Evolutionary conservation across 2,329 filamentous ascomycete genomes (phyloP), one percentile per base, ranked within the genome.

Genomic region (Ceratocystis ficicola): DNA sequence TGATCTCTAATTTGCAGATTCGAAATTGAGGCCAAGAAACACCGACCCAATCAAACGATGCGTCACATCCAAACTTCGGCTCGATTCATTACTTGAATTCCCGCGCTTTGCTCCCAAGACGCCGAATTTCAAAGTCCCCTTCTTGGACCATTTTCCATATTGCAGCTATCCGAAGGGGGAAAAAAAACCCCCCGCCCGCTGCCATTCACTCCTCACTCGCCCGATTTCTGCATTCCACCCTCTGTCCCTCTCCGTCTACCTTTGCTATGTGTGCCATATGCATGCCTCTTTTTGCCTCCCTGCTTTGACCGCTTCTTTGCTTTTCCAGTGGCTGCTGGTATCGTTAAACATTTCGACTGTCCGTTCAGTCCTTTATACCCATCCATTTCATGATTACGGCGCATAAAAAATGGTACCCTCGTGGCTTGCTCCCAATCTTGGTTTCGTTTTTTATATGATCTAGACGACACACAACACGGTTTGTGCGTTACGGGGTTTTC

Each of bases 321-420:
- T 65, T 46, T 65, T 65, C 44, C 48, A 28, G 48, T 52, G 48
- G 20, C 48, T 52, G 48, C 48, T 52, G 48, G 20, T 46, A 17
- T 46, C n/a, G 10, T 62, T 48, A 22, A 62, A 59, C 30, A 36
- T 36, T 36, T 59, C 17, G 28, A 59, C 55, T 59, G 55, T 59
- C 55, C 30, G 36, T n/a, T 59, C 55, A 59, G 55, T 59, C 55
- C 55, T 30, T 59, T 59, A 59, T 59, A 59, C 55, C 55, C 55
- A 59, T 30, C 55, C 55, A 59, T 59, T 59, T 36, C 55, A 59
- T 59, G 28, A 59, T 36, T 59, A 36, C 55, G 55, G 55, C 55
- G 55, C 55, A 36, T 59, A 59, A 59, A 57, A 57, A 59, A 59
- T 32, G 55, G 20, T 36, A 59, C 55, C 48, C 44, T 57, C 2